Percentiles rank a stretch among this genome's conserved stretches.
phyloP scores from a whole-genome alignment of 306 rosid species.

The Cucumis hystrix region DNA sequence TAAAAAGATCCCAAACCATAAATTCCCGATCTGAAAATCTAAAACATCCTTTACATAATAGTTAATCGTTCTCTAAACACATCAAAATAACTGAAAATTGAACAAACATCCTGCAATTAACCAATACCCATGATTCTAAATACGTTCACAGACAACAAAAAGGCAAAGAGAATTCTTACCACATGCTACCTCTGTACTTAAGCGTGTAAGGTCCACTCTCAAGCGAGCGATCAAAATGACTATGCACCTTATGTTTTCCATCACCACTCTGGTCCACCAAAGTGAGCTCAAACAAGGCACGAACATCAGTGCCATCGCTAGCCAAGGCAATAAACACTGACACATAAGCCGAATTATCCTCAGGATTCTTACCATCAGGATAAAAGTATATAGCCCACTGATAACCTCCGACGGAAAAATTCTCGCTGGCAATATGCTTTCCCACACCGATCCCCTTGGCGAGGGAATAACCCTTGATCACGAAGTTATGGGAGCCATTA shows the following conservation, averaged over 20 bases:
- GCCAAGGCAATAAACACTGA: conserved; percentile 94
- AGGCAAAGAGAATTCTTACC: conserved; percentile 24
- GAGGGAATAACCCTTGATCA: conserved; percentile 71
- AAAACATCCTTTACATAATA: not conserved
- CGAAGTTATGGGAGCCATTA: conserved; percentile 91
- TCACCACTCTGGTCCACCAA: conserved; percentile 74
- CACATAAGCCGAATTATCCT: conserved; percentile 82
- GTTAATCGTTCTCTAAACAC: not conserved
- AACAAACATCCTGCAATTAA: not conserved
- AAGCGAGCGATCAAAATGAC: conserved; percentile 84
- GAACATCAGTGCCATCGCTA: conserved; percentile 87
- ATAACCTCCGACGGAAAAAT: conserved; percentile 79
- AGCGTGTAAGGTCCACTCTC: conserved; percentile 92
- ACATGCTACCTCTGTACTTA: conserved; percentile 95
- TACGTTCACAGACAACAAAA: not conserved
- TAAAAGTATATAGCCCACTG: conserved; percentile 97
- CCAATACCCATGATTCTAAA: not conserved
- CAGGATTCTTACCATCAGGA: conserved; percentile 93
- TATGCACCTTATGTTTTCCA: conserved; percentile 83
- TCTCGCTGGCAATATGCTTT: conserved; percentile 87
- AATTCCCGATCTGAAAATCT: not conserved
- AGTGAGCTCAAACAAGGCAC: conserved; percentile 85
- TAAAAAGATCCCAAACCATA: not conserved
- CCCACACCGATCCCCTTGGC: conserved; percentile 96
- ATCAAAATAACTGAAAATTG: not conserved